These are phyloP conservation scores for Talaromyces sp. DNA, from an alignment of 2,329 filamentous ascomycete species.

Conservation along the genomic window DNA sequence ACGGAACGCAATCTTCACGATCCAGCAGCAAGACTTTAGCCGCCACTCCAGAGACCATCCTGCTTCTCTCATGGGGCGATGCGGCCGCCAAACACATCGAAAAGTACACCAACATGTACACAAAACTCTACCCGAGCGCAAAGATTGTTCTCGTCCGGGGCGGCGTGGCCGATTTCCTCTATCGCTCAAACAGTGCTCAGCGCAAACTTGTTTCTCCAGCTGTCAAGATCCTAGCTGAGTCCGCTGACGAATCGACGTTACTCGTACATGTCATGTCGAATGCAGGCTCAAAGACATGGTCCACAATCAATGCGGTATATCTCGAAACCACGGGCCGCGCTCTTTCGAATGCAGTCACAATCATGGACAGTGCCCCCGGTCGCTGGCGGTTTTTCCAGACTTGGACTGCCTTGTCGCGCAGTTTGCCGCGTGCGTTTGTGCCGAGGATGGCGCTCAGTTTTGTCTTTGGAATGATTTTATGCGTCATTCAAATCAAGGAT, in stretches of 20 bases:
- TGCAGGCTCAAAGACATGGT: background rate
- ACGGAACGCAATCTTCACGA: background rate
- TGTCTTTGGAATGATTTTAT: background rate
- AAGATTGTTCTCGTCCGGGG: background rate
- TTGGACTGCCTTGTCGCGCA: background rate
- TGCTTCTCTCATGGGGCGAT: constrained; percentile 1
- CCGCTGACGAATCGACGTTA: background rate
- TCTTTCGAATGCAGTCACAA: background rate
- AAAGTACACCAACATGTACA: constrained; percentile 3
- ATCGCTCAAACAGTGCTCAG: background rate
- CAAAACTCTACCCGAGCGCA: background rate
- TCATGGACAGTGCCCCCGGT: constrained; percentile 8
- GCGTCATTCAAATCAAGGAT: background rate
- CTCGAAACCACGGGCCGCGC: background rate
- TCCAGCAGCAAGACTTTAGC: background rate
- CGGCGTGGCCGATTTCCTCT: background rate
- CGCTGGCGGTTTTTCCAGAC: constrained; percentile 6
- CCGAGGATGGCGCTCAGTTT: constrained; percentile 4
- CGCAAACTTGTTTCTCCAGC: background rate
- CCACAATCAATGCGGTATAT: background rate
- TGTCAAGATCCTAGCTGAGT: background rate
- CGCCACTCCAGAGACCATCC: background rate
- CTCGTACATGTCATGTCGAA: constrained; percentile 6
- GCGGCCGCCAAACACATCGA: background rate
- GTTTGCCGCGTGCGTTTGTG: background rate